These are phyloP conservation scores for Pterula multifida DNA, from an alignment of 1,284 basidiomycete genomes.

Conservation along the genomic window DNA sequence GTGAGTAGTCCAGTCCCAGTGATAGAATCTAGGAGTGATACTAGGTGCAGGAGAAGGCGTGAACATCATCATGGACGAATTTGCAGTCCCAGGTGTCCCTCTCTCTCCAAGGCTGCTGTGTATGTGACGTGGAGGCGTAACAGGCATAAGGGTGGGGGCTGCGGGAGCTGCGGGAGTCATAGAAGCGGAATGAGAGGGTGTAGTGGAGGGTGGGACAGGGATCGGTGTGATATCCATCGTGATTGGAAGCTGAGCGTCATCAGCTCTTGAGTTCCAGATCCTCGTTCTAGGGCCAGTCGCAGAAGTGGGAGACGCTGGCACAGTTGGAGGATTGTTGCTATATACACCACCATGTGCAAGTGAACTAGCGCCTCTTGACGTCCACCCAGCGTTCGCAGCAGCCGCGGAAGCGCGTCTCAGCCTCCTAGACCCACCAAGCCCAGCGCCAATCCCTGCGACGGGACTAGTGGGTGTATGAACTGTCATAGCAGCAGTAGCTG, in stretches of 20 bases:
- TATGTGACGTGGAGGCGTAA: background rate
- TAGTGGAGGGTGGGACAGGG: background rate
- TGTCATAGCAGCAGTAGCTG: background rate
- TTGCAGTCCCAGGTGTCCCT: background rate
- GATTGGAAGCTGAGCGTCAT: background rate
- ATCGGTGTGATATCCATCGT: conserved; percentile 2
- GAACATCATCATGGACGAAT: background rate
- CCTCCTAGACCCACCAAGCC: background rate
- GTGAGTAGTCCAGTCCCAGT: background rate
- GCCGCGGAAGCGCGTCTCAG: background rate
- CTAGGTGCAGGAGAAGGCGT: background rate
- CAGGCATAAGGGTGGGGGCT: background rate
- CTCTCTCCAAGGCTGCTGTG: background rate
- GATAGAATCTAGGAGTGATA: background rate
- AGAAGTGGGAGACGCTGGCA: background rate
- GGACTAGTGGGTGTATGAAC: background rate
- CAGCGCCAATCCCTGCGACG: background rate
- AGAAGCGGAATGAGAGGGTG: background rate
- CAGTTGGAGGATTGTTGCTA: background rate
- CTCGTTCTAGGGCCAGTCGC: background rate
- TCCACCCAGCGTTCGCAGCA: background rate
- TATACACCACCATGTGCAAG: background rate
- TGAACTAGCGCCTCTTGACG: background rate
- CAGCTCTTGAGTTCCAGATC: background rate
- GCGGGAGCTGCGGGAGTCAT: background rate